Base-by-base conservation (phyloP, 139 green algal species). In the Spirogloea muscicola region DNA sequence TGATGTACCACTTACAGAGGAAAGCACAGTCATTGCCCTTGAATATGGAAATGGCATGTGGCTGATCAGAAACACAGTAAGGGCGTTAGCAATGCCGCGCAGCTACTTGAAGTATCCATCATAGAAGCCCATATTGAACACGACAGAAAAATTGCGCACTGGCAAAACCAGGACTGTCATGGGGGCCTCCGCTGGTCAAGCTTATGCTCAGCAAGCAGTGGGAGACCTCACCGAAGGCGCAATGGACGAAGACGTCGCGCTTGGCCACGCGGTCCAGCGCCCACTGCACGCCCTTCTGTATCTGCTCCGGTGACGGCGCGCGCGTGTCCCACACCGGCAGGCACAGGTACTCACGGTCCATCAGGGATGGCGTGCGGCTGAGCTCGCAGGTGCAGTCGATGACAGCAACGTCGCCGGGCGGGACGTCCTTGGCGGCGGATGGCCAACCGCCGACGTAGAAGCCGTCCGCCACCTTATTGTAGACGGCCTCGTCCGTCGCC, bases 351-450 rank as follows among this genome's bases (percentile, higher is more conserved):
- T 21, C 46, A 55, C 46, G 46, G 46, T 21, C 21, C 21, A 21
- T 31, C 21, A 55, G 21, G 46, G 21, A 55, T 21, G 21, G 21
- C 21, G 21, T 31, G 21, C 46, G 21, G 46, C 21, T 21, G 21
- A 55, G 46, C 46, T 55, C 46, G 21, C 46, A 55, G 21, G 46
- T 55, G 21, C 46, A 55, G 46, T 55, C 46, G 46, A 55, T 55
- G 46, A 55, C 46, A 55, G 46, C 46, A 21, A 55, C 46, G 46
- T 55, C 46, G 21, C 21, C 21, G 21, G 46, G 46, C 21, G 46
- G 46, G 21, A 55, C 21, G 46, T 55, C 21, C 46, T 55, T 55
- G 46, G 46, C 21, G 21, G 21, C 21, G 46, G 21, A 55, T 31
- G 46, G 46, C 46, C 46, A 55, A 21, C 46, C 46, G 21, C 46